A percentile compares a stretch with the other conserved stretches of the same genome.
Conservation (phyloP, 257 asterid genomes). For the Solanum etuberosum region DNA sequence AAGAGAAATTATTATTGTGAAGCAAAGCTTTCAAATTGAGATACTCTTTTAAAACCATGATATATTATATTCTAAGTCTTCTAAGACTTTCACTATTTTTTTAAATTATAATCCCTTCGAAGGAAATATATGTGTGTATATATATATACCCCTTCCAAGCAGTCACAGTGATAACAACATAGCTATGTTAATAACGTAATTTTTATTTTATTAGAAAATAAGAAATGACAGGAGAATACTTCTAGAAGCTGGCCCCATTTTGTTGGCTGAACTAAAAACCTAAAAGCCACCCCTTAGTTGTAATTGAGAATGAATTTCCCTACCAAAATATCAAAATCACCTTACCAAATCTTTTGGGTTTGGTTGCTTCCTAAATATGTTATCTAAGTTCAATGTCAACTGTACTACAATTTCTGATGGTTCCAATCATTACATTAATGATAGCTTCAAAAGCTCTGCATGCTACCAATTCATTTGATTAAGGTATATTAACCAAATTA, state of each 20-base stretch:
- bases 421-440: neutral
- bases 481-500: neutral
- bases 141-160: neutral
- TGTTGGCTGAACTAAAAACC: constrained; percentile 4
- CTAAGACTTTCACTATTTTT: neutral
- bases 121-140: neutral
- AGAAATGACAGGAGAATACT: neutral
- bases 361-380: neutral
- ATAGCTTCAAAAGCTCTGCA: neutral
- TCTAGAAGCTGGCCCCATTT: constrained; percentile 1
- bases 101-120: neutral
- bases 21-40: neutral
- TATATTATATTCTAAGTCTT: neutral
- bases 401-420: neutral
- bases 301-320: neutral
- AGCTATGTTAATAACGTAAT: neutral
- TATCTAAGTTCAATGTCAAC: neutral
- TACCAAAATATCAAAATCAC: neutral
- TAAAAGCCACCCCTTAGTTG: neutral
- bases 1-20: neutral
- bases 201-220: neutral
- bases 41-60: neutral
- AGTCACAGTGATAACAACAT: neutral
- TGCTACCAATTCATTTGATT: neutral
- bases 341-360: neutral